Evolutionary conservation across 2,329 filamentous ascomycete species (phyloP), one percentile per base, ranked within the genome.

Genomic region (Herpotrichia juniperi): DNA sequence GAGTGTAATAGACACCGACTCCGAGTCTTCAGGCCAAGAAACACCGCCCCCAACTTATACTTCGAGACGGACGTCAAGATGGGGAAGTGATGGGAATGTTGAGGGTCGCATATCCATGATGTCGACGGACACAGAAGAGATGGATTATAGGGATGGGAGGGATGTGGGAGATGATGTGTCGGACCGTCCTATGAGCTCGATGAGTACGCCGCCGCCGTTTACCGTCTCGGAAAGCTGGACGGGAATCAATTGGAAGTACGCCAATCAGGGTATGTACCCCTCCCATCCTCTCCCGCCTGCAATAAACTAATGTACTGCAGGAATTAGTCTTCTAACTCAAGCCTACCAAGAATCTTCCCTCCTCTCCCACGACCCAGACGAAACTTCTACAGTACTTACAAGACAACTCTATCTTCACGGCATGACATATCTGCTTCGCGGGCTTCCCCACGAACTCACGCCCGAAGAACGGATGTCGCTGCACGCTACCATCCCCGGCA

Each of bases 361-460:
- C 4, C 58, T 69, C 5, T 52, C 62, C 3, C 60, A 60, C 42
- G 62, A 66, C 30, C 48, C 56, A 3, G 58, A 65, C 35, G 71
- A 72, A 28, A 68, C 68, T 21, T 74, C 78, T 42, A 51, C 73
- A 2, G 63, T 69, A n/a, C 80, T 85, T 59, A 81, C 83, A 45
- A 80, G 87, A 22, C 83, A 84, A 56, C 78, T 87, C 9, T 89
- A 88, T 68, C 72, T 89, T 43, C 83, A 88, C 59, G 81, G 84
- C 51, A 71, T 87, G 3, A 81, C 82, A 2, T 88, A 88, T 66
- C 76, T 89, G 21, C 77, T 89, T n/a, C 81, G 81, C 54, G 86
- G 82, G 7, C 77, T 89, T 0, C 87, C 87, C 0, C 54, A 71
- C 1, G 76, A 87, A 44, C 78, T 89, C 25, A 81, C 80, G 26